A percentile compares a stretch with the other conserved stretches of the same genome.
Evolutionary conservation across 441 rosid genomes (phyloP).

Genomic region (Eruca vesicaria): DNA sequence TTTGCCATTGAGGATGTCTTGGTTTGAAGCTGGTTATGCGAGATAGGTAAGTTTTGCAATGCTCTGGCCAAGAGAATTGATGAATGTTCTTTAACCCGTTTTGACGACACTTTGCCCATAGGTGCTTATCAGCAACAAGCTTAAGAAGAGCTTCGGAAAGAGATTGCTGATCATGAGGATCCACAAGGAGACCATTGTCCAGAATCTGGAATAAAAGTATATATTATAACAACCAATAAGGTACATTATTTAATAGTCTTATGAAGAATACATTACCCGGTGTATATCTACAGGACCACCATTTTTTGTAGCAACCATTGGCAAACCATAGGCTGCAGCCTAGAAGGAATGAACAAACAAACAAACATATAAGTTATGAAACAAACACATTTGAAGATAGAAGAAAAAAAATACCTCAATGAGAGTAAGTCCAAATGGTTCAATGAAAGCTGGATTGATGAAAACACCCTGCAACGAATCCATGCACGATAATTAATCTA

Average conservation of each 20-base stretch:
- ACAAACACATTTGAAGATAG: conserved; percentile 6
- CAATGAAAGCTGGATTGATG: conserved; percentile 91
- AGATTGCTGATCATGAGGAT: conserved; percentile 85
- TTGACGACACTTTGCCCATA: conserved; percentile 88
- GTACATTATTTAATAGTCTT: not conserved
- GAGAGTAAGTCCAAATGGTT: conserved; percentile 90
- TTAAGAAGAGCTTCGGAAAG: conserved; percentile 86
- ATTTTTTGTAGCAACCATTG: conserved; percentile 85
- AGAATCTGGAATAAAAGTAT: conserved; percentile 51
- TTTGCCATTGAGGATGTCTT: conserved; percentile 90
- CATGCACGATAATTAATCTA: conserved; percentile 4
- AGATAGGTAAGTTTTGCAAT: conserved; percentile 81
- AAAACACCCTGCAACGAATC: conserved; percentile 73
- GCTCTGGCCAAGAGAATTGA: conserved; percentile 92
- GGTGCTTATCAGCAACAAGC: conserved; percentile 85
- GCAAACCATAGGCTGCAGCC: conserved; percentile 96
- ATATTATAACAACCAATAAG: conserved; percentile 12
- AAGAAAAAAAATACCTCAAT: conserved; percentile 56
- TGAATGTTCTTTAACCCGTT: conserved; percentile 88
- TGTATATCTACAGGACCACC: conserved; percentile 93
- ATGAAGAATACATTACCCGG: conserved; percentile 55
- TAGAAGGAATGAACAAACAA: conserved; percentile 33
- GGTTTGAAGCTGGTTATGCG: conserved; percentile 80
- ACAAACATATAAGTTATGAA: not conserved
- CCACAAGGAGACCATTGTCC: conserved; percentile 87